phyloP scores from a whole-genome alignment of 2,329 filamentous ascomycete genomes.

The Coniochaeta ligniaria region DNA sequence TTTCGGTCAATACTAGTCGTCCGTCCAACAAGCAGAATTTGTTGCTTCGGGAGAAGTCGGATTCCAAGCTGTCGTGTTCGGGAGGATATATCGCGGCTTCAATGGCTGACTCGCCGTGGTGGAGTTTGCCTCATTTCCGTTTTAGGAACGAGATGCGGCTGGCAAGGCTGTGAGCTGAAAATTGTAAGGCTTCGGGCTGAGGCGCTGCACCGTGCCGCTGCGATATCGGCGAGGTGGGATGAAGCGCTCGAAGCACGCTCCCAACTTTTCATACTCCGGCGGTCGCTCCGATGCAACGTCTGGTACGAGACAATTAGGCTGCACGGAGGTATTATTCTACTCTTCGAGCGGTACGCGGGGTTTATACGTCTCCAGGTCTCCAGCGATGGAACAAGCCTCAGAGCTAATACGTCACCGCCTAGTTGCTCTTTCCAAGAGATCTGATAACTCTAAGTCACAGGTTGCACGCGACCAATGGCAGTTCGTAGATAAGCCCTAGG shows the following conservation, averaged over 20 bases:
- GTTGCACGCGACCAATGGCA: background rate
- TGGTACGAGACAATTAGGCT: background rate
- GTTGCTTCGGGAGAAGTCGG: background rate
- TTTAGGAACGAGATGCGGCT: background rate
- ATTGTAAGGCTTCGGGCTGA: background rate
- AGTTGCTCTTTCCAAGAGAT: slow-evolving; percentile 1
- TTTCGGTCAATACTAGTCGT: too few relatives aligned
- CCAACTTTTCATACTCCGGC: background rate
- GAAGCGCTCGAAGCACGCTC: background rate
- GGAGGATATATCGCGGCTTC: background rate
- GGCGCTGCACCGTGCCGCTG: background rate
- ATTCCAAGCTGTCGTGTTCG: background rate
- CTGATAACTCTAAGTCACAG: background rate
- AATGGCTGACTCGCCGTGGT: too few relatives aligned
- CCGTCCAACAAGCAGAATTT: background rate
- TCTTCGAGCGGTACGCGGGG: background rate
- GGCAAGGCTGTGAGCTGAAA: background rate
- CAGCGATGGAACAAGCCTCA: background rate
- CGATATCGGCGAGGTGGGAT: background rate
- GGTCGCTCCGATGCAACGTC: background rate
- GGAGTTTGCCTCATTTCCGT: too few relatives aligned
- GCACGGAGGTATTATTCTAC: background rate
- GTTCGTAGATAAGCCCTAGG: background rate
- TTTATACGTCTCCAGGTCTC: background rate
- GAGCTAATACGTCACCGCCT: background rate